Evolutionary conservation across 2,329 filamentous ascomycete species (phyloP).

Genomic region (Alternaria arborescens): DNA sequence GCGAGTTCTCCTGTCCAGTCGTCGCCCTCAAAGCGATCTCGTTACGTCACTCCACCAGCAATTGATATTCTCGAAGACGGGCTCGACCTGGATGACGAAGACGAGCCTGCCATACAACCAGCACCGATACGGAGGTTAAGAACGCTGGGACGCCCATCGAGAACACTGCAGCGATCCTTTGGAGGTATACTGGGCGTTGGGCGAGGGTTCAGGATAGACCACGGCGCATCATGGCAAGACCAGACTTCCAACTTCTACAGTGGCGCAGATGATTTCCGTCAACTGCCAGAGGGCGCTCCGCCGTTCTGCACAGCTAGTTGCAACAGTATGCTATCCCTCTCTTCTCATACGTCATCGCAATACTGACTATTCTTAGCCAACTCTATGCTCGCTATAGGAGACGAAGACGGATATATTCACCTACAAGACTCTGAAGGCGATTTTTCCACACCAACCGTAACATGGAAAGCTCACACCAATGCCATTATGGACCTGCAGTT

Average conservation of each 20-base stretch:
- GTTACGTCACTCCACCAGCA: slow-evolving; percentile 38
- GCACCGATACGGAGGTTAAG: slow-evolving; percentile 51
- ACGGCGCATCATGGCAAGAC: slow-evolving; percentile 64
- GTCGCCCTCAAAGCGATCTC: slow-evolving; percentile 53
- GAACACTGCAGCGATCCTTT: slow-evolving; percentile 57
- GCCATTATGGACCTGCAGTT: slow-evolving; percentile 77
- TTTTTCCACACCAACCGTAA: slow-evolving; percentile 67
- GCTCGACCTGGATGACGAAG: slow-evolving; percentile 34
- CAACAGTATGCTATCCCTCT: slow-evolving; percentile 62
- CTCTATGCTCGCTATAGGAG: slow-evolving; percentile 72
- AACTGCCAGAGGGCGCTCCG: slow-evolving; percentile 60
- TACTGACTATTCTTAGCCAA: slow-evolving; percentile 59
- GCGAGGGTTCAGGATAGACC: slow-evolving; percentile 52
- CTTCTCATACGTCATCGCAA: background rate
- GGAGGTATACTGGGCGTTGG: slow-evolving; percentile 53
- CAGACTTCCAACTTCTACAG: slow-evolving; percentile 69
- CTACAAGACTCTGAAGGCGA: slow-evolving; percentile 65
- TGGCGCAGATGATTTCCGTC: slow-evolving; percentile 62
- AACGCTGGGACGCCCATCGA: slow-evolving; percentile 44
- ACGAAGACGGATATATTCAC: slow-evolving; percentile 72
- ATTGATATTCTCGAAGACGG: slow-evolving; percentile 47
- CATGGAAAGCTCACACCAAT: slow-evolving; percentile 71
- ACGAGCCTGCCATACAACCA: slow-evolving; percentile 35
- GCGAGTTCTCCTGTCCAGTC: slow-evolving; percentile 52
- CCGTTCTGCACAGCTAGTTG: slow-evolving; percentile 73